Base-by-base conservation (phyloP, 2,329 filamentous ascomycete genomes). In the Laburnicola sp. region DNA sequence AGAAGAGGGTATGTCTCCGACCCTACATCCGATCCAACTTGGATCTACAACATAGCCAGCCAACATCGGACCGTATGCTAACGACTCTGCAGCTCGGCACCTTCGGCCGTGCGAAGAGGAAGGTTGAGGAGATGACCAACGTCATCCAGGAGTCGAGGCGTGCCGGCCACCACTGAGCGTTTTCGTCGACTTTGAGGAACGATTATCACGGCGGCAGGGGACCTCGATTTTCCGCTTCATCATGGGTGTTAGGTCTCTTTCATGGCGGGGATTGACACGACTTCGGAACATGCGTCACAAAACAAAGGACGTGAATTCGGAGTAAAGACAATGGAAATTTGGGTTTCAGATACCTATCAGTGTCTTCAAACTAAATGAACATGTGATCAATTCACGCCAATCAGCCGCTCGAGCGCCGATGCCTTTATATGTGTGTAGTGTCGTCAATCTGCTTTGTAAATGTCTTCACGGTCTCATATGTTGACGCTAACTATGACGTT, bases 51-150 rank as follows among this genome's bases (percentile, higher is more conserved):
- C 27, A 9, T 28, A 4, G 27, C 25, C 9, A 22, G 30, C 21
- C n/a, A 35, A 34, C 8, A 30, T 22, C 42, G 41, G 50, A 53
- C 38, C 48, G 45, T 38, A 45, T 48, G 61, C 69, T 74, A 63
- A 73, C 64, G 53, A 4, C 10, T 8, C 22, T 7, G 56, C 54
- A 94, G 88, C 92, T 99, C 83, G 94, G 94, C 78, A 97, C 94
- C 71, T 97, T 97, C 80, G 89, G 90, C 75, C 93, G 94, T 79
- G 93, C 93, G 75, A 99, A 99, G 93, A 87, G 85, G 78, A 99
- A 99, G 93, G 94, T 99, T 69, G 94, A 99, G 78, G 93, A 97
- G 83, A 91, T 99, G 82, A 90, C 91, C 82, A 86, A 90, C 74
- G 89, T 99, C 80, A 99, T 99, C 76, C 91, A 93, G 74, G 94